Base-by-base conservation (phyloP, 2,329 filamentous ascomycete genomes). In the Drechslerella dactyloides region DNA sequence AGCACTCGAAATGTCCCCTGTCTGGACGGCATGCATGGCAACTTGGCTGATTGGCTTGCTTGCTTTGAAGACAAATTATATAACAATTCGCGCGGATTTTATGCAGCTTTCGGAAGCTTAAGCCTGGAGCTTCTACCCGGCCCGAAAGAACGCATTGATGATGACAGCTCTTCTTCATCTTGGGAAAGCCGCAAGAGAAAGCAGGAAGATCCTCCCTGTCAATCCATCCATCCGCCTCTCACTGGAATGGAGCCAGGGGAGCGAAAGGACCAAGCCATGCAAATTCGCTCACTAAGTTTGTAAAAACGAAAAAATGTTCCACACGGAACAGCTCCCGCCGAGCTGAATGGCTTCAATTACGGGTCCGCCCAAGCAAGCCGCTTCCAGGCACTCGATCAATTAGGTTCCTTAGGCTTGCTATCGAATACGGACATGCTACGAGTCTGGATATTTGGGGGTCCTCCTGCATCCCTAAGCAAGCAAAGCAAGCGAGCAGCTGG, bases 261-360 rank as follows among this genome's bases (percentile, higher is more conserved):
- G 3, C n/a, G n/a, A 42, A 21, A 35, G 27, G 57, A 59, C 54
- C 59, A 54, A 59, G 58, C 62, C 53, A 44, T 53, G 37, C 27
- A 44, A 55, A 50, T 46, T 46, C 24, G 21, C 53, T 58, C 53
- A 46, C 58, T 50, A 56, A 50, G 27, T 44, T 69, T 57, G 48
- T 44, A 51, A 53, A 40, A 21, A 35, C 21, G 52, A 59, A 55
- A 58, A 48, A 59, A 57, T 48, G 65, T 59, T 54, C 65, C 65
- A 70, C 58, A 46, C 65, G 65, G 65, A 70, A 70, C 65, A 70
- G 58, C 33, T 70, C 65, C 65, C 58, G 65, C 58, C 65, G 65
- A 59, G 37, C 11, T 40, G 57, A 15, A 42, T 8, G 33, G 48
- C 19, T 42, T 30, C 37, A 54, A 58, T 50, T 21, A 48, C 44